Base-by-base conservation (phyloP, 176 grass and related monocot genomes). In the Leersia perrieri region DNA sequence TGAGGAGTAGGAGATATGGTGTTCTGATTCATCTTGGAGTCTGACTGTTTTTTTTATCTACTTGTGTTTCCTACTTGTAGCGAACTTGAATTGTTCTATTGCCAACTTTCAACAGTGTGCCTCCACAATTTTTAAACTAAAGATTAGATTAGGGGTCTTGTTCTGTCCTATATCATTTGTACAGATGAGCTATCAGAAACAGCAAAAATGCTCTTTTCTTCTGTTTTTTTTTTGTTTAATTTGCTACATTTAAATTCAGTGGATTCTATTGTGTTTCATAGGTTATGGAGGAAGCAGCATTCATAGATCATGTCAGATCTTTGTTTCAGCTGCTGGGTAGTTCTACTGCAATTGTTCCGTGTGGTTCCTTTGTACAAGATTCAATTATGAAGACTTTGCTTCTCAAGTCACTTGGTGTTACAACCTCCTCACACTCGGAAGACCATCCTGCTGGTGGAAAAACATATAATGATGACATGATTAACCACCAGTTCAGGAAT, bases 221-320 rank as follows among this genome's bases (percentile, higher is more conserved):
- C 34, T 40, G 33, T 13, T 69, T 7, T 40, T 13, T 69, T 7
- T 40, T 22, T 69, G 5, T 26, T 39, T 25, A 8, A 41, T 27
- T 70, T 26, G 10, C 10, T 33, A 42, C 12, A 33, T 73, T 60
- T 53, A 70, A 65, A 73, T 39, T 76, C 42, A 65, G 27, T 75
- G 34, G 14, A 55, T 75, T 81, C 66, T 68, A 23, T 81, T 25
- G 51, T 55, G 51, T 38, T 75, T 25, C 68, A 31, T 67, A 87
- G 85, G 85, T 87, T 31, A 87, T 87, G 85, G 85, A 87, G 60
- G 85, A 87, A 57, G 57, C 74, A 57, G 41, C 63, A 13, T 75
- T 87, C 20, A 61, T 87, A 82, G 74, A 63, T 57, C 85, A 87
- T 40, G 66, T 87, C 29, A 82, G 42, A 63, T 82, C 77, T 51